Base-by-base conservation (phyloP, 1,284 basidiomycete genomes). In the Leccinum pachyderme region DNA sequence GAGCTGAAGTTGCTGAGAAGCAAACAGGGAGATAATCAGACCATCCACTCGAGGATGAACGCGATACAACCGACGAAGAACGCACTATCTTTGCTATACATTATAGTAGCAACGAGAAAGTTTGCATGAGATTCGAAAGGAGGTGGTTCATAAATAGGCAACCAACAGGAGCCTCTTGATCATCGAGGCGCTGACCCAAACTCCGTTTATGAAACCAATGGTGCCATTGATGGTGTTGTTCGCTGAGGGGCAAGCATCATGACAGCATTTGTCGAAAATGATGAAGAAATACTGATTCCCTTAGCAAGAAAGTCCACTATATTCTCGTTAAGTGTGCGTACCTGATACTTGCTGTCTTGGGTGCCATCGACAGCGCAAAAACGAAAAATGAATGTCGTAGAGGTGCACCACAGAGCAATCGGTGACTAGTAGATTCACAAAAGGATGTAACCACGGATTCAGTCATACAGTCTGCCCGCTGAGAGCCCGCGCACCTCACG, bases 401-500 rank as follows among this genome's bases (percentile, higher is more conserved):
- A 8, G 63, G 18, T 44, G 68, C 69, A 15, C 62, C 66, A 51
- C 66, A 69, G n/a, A 66, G 58, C 18, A 70, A 25, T 45, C 68
- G 60, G 52, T 66, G 61, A 46, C 67, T 70, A 6, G 29, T 29
- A 25, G 12, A 5, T 28, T 13, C 2, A 24, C 27, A 12, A 27
- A 9, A 18, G 35, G n/a, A 37, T 37, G 18, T 18, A 37, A 37
- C 5, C n/a, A 46, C 28, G 39, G 37, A 64, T 18, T 73, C 70
- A 32, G 41, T 74, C 74, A 52, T 67, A 74, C 13, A 76, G 25
- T 15, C 67, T 61, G 6, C 74, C 74, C 1, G 65, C 63, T 25
- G 68, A 28, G 13, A 75, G 60, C 0, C 75, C 74, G 7, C 61
- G 63, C 8, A 68, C 58, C 33, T 79, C 29, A 75, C 70, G 15